These are phyloP conservation scores for Mycena pura DNA, from an alignment of 768 basidiomycete species.

Conservation along the genomic window DNA sequence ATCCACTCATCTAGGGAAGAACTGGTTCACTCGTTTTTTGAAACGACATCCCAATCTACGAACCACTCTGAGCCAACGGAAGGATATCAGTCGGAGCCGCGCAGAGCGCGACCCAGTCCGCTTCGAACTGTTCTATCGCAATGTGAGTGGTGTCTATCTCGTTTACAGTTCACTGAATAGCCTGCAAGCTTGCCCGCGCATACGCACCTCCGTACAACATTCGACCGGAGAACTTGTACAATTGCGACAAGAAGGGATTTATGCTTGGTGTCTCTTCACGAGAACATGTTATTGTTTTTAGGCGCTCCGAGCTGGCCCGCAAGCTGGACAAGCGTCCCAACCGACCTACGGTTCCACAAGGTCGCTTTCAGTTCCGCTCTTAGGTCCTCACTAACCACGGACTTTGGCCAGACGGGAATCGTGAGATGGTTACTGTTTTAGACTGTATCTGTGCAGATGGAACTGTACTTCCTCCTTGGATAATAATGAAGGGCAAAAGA, in stretches of 20 bases:
- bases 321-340: not conserved
- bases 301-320: not conserved
- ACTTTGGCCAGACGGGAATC: constrained; percentile 6
- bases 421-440: constrained; percentile 8
- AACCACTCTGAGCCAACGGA: constrained; percentile 1
- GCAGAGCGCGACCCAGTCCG: not conserved
- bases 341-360: constrained; percentile 8
- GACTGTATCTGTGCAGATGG: constrained; percentile 15
- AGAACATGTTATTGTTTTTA: constrained; percentile 11
- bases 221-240: constrained; percentile 11
- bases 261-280: constrained; percentile 11
- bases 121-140: not conserved
- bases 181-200: not conserved
- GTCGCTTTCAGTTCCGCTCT: not conserved
- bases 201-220: constrained; percentile 12
- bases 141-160: not conserved
- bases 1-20: not conserved
- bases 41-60: constrained; percentile 1
- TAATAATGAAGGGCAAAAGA: constrained; percentile 11
- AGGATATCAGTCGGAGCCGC: not conserved
- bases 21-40: not conserved
- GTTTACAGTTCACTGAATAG: no score
- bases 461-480: not conserved
- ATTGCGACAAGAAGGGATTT: constrained; percentile 23
- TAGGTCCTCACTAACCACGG: not conserved